A percentile compares a stretch with the other conserved stretches of the same genome.
Conservation (phyloP, 352 stramenopile species). For the Phytophthora pluvialis region DNA sequence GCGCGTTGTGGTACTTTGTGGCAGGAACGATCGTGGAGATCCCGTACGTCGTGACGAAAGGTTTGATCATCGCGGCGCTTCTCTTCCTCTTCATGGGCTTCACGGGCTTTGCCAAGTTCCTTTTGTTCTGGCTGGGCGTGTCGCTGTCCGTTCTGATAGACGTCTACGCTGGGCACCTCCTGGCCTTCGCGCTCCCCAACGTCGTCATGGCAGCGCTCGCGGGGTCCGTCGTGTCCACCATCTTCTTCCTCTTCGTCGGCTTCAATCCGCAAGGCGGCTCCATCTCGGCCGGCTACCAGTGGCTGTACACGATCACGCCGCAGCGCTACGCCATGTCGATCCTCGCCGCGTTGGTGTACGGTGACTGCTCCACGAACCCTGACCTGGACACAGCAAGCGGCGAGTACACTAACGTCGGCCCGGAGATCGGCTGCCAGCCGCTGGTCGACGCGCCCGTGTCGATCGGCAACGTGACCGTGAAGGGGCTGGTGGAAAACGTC, state of each 20-base stretch:
- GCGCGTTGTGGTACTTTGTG: constrained; percentile 56
- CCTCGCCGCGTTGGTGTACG: constrained; percentile 11
- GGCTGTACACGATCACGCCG: constrained; percentile 20
- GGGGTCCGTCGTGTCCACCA: constrained; percentile 40
- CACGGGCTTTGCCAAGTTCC: constrained; percentile 40
- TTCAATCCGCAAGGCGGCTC: constrained; percentile 40
- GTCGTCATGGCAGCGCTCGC: constrained; percentile 38
- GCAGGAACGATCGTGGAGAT: constrained; percentile 20
- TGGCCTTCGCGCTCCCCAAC: constrained; percentile 51
- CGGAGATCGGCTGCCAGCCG: constrained; percentile 20
- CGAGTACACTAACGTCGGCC: constrained; percentile 12
- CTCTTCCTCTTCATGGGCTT: constrained; percentile 51
- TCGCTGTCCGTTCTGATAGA: constrained; percentile 56
- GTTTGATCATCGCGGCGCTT: constrained; percentile 12
- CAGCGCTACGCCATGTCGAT: constrained; percentile 19
- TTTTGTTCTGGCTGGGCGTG: constrained; percentile 76
- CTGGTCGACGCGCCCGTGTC: constrained; percentile 18
- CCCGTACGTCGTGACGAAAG: constrained; percentile 19
- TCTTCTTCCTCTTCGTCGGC: constrained; percentile 61
- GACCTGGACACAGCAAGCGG: background rate
- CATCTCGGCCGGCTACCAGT: constrained; percentile 38
- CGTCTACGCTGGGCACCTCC: constrained; percentile 74
- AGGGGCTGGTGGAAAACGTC: constrained; percentile 22
- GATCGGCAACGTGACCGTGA: constrained; percentile 21
- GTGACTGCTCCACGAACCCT: constrained; percentile 16